A percentile compares a stretch with the other conserved stretches of the same genome.
Conservation (phyloP, 2,329 filamentous ascomycete species). For the Hirsutella minnesotensis region DNA sequence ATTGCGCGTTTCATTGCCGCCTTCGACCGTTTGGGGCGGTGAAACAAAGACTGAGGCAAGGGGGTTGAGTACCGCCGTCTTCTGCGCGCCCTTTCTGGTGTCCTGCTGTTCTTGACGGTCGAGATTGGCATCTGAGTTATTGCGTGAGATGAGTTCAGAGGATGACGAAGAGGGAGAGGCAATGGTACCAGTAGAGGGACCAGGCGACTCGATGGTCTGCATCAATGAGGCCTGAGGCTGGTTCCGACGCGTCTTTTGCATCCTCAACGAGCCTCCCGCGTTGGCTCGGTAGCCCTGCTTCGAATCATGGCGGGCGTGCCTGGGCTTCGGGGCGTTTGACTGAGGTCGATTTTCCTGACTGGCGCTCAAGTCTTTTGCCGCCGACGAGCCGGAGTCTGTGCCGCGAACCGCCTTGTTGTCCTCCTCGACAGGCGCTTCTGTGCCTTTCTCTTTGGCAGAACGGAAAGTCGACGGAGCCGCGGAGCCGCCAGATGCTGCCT, state of each 20-base stretch:
- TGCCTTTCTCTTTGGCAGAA: no score
- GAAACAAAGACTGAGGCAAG: slow-evolving; percentile 2
- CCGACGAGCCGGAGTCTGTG: neutral
- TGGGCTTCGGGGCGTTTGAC: neutral
- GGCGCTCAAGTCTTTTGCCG: neutral
- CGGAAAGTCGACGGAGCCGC: no score
- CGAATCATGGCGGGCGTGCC: neutral
- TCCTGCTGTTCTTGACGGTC: neutral
- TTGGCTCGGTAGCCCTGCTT: slow-evolving; percentile 13
- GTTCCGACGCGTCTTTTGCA: slow-evolving; percentile 17
- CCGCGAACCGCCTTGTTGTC: no score
- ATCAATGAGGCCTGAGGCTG: slow-evolving; percentile 2
- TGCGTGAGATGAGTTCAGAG: neutral
- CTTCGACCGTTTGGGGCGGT: neutral
- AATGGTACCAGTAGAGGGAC: neutral
- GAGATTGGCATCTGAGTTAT: neutral
- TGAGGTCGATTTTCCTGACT: neutral
- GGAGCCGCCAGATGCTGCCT: no score
- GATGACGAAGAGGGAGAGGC: slow-evolving; percentile 2
- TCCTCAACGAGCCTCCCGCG: slow-evolving; percentile 21
- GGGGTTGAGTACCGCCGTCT: neutral
- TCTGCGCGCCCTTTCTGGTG: neutral
- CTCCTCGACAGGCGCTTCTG: no score
- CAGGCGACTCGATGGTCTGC: neutral
- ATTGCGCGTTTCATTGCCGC: neutral